phyloP scores from a whole-genome alignment of 2,329 filamentous ascomycete species.

The Trichoderma sp. region DNA sequence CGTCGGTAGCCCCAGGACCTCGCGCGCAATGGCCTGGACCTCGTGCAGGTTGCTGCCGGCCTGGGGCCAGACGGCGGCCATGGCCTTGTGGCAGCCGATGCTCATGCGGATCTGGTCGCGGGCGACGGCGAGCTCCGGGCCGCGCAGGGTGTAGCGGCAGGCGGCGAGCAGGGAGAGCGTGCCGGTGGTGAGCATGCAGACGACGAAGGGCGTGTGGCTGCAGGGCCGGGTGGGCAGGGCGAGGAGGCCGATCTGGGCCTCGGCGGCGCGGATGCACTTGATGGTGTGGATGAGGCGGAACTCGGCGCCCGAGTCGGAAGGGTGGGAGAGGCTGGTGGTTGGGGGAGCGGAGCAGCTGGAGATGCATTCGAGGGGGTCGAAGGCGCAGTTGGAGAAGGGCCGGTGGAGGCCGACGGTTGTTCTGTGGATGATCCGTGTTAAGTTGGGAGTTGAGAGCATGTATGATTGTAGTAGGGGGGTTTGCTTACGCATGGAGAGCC shows the following conservation, averaged over 20 bases:
- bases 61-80: constrained; percentile 45
- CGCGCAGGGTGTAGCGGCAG: constrained; percentile 42
- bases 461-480: neutral
- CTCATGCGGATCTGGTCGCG: constrained; percentile 47
- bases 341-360: constrained; percentile 43
- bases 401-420: constrained; percentile 43
- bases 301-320: constrained; percentile 29
- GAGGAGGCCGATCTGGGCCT: constrained; percentile 45
- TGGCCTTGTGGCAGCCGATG: constrained; percentile 44
- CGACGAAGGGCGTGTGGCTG: constrained; percentile 45
- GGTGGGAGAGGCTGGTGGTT: constrained; percentile 11
- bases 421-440: constrained; percentile 27
- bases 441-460: neutral
- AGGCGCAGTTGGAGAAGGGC: constrained; percentile 45
- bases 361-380: constrained; percentile 43
- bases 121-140: constrained; percentile 40
- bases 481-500: constrained; percentile 58
- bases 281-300: constrained; percentile 44
- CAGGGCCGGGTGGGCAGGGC: constrained; percentile 42
- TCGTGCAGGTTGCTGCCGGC: constrained; percentile 43
- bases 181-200: constrained; percentile 47
- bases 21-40: constrained; percentile 45
- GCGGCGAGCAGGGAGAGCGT: constrained; percentile 43
- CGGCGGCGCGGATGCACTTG: constrained; percentile 43
- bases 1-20: constrained; percentile 33